A percentile compares a stretch with the other conserved stretches of the same genome.
These are phyloP conservation scores for Mucor plumbeus DNA, from an alignment of 371 early-diverging fungal genomes.

Conservation along the genomic window DNA sequence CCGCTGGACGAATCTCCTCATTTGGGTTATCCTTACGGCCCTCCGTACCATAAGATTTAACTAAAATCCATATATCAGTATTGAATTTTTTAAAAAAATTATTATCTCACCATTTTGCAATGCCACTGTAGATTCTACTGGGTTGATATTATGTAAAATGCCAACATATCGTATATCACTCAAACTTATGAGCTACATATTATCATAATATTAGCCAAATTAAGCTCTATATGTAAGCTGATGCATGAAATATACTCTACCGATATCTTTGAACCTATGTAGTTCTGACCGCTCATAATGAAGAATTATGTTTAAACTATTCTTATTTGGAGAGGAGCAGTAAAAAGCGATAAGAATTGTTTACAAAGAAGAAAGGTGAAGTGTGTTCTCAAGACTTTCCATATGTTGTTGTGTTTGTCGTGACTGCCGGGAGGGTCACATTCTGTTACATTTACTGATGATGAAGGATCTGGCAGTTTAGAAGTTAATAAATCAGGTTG, in stretches of 20 bases:
- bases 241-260: slow-evolving; percentile 23
- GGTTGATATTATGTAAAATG: slow-evolving; percentile 84
- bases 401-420: no score
- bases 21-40: slow-evolving; percentile 77
- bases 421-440: no score
- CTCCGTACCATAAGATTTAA: slow-evolving; percentile 84
- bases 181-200: slow-evolving; percentile 74
- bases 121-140: slow-evolving; percentile 85
- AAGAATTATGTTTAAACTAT: background rate
- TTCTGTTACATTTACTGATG: no score
- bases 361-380: background rate
- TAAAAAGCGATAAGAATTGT: background rate
- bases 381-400: background rate
- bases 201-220: background rate
- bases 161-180: slow-evolving; percentile 93
- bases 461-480: no score
- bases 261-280: slow-evolving; percentile 77
- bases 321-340: background rate
- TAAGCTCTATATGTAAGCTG: background rate
- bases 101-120: slow-evolving; percentile 74
- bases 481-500: no score
- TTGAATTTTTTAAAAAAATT: background rate
- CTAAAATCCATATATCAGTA: slow-evolving; percentile 32
- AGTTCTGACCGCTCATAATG: slow-evolving; percentile 64
- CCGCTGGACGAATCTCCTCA: slow-evolving; percentile 83